Evolutionary conservation across 1,284 basidiomycete species (phyloP), one percentile per base, ranked within the genome.

Genomic region (Mycosarcoma mackinlayi): DNA sequence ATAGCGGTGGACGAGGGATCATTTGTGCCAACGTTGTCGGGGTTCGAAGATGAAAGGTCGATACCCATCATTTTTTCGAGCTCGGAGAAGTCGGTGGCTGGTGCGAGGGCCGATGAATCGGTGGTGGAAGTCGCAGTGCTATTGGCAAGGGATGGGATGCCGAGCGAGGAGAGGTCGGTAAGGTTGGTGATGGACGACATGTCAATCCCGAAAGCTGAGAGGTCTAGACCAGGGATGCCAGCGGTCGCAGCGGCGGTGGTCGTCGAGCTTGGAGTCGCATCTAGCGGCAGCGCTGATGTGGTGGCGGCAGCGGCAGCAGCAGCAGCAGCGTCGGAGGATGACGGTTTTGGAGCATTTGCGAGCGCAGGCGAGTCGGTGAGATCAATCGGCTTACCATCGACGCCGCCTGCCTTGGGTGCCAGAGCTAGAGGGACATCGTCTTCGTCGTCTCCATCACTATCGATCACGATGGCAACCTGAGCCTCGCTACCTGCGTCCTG

Each of bases 351-450:
- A 1, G 55, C 48, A 18, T 57, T 58, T 0, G 40, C 23, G 3
- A 62, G 46, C 1, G 61, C 52, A 13, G 68, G 68, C 13, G 62
- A 65, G 14, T 65, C 50, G 7, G 68, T 71, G 5, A 71, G 59
- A 24, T 71, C 68, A 34, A 66, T 66, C 13, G 68, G n/a, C 13
- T 65, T 64, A 10, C 35, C 23, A 5, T 52, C 58, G 4, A 45
- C 44, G 0, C 33, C 37, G 1, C 47, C 53, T 16, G 58, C 31
- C 27, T 73, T 73, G 33, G 69, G 69, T 8, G 53, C 64, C 18
- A 68, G 60, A 14, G 70, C 70, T 1, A 73, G 57, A 13, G 70
- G 70, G 6, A 73, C 60, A 23, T 73, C 70, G 48, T 73, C 70
- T 35, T 73, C 69, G 40, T 70, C 62, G 14, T 64, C 61, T 8